Evolutionary conservation across 805 yeast genomes (phyloP).

Genomic region (Saccharomycopsis schoenii): DNA sequence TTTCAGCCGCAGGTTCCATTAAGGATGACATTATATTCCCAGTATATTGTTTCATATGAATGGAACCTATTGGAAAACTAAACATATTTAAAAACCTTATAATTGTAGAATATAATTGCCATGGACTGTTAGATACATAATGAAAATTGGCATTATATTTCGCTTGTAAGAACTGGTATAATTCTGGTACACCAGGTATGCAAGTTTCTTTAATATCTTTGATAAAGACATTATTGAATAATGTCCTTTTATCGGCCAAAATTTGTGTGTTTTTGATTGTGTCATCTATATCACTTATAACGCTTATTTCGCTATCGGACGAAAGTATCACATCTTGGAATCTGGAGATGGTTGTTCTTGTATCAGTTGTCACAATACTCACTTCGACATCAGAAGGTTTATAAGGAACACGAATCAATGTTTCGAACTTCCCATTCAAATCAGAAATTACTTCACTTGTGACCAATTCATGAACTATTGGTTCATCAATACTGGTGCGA

Average conservation of each 20-base stretch:
- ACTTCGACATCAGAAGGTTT: slow-evolving; percentile 52
- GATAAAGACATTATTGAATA: slow-evolving; percentile 69
- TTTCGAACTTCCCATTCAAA: slow-evolving; percentile 53
- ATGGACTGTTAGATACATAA: slow-evolving; percentile 93
- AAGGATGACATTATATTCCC: slow-evolving; percentile 76
- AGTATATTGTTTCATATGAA: slow-evolving; percentile 77
- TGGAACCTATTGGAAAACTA: slow-evolving; percentile 67
- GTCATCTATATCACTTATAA: slow-evolving; percentile 91
- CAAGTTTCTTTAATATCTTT: slow-evolving; percentile 57
- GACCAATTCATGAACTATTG: slow-evolving; percentile 23
- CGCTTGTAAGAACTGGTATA: slow-evolving; percentile 49
- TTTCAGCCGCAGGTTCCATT: slow-evolving; percentile 77
- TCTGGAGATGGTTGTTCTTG: slow-evolving; percentile 38
- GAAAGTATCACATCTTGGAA: slow-evolving; percentile 38
- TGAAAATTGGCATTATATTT: slow-evolving; percentile 50
- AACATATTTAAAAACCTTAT: slow-evolving; percentile 38
- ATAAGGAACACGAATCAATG: slow-evolving; percentile 44
- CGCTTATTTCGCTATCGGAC: slow-evolving; percentile 43
- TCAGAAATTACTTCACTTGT: slow-evolving; percentile 42
- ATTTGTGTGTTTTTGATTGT: slow-evolving; percentile 89
- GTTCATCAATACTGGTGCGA: slow-evolving; percentile 28
- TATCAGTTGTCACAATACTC: slow-evolving; percentile 26
- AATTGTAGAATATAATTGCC: slow-evolving; percentile 67
- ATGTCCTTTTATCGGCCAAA: slow-evolving; percentile 73
- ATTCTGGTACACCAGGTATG: slow-evolving; percentile 62